A percentile compares a stretch with the other conserved stretches of the same genome.
Evolutionary conservation across 345 rosid species (phyloP).

Genomic region (Eucalyptus curtisii): DNA sequence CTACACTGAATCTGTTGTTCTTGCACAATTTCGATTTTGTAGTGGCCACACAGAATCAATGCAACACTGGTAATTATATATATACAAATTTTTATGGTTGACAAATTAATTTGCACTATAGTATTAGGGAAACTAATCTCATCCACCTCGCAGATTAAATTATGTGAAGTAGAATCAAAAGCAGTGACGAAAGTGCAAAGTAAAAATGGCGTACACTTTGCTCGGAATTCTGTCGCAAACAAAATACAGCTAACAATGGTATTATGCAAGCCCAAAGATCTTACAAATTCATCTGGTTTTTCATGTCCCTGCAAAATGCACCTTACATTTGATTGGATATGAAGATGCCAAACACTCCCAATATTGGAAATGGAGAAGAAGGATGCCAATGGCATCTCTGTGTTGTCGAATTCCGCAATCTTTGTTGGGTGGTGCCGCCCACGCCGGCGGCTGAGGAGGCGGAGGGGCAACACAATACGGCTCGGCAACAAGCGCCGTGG

Average conservation of each 20-base stretch:
- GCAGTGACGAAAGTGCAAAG: background rate
- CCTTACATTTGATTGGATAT: background rate
- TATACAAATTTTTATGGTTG: background rate
- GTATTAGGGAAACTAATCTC: background rate
- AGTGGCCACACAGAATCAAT: background rate
- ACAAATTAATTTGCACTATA: background rate
- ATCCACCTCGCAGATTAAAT: background rate
- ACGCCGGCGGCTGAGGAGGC: slow-evolving; percentile 30
- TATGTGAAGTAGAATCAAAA: background rate
- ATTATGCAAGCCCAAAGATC: background rate
- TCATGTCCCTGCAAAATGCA: background rate
- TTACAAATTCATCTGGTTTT: background rate
- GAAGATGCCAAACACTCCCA: background rate
- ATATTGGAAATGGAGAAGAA: background rate
- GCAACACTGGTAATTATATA: background rate
- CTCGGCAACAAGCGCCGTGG: slow-evolving; percentile 68
- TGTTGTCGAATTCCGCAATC: slow-evolving; percentile 16
- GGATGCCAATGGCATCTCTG: background rate
- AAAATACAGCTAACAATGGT: background rate
- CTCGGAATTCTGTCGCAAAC: background rate
- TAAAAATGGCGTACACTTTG: background rate
- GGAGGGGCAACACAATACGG: slow-evolving; percentile 30
- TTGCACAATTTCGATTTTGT: background rate
- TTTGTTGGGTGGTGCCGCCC: slow-evolving; percentile 34
- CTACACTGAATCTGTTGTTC: background rate